Percentiles rank a stretch among this genome's conserved stretches.
These are phyloP conservation scores for Xylariales sp. DNA, from an alignment of 2,329 filamentous ascomycete genomes.

Conservation along the genomic window DNA sequence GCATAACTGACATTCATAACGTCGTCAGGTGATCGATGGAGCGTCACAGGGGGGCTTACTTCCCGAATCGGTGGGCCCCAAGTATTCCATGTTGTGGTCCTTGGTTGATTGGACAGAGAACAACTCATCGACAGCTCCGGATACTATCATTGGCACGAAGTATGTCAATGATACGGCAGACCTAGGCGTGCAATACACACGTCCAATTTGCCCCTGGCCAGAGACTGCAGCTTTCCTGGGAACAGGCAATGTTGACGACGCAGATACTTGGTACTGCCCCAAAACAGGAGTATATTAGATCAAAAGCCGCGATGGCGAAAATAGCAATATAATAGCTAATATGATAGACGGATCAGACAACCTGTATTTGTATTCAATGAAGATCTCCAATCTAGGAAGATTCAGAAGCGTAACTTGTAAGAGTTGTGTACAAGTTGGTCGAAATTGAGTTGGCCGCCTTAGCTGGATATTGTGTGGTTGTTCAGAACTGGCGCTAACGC, in stretches of 20 bases:
- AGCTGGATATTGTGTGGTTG: too few species aligned
- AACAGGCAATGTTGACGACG: background rate
- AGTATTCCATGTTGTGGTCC: slow-evolving; percentile 43
- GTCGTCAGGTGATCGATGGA: slow-evolving; percentile 9
- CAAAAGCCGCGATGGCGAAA: too few species aligned
- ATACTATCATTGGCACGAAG: slow-evolving; percentile 30
- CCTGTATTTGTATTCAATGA: too few species aligned
- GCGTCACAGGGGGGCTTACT: slow-evolving; percentile 7
- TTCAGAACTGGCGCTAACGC: too few species aligned
- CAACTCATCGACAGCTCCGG: slow-evolving; percentile 20
- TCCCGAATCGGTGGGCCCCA: slow-evolving; percentile 25
- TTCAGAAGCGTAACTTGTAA: too few species aligned
- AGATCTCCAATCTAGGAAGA: too few species aligned
- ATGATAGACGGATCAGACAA: too few species aligned
- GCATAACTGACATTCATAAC: too few species aligned
- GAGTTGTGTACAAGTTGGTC: too few species aligned
- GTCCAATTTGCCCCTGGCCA: slow-evolving; percentile 16
- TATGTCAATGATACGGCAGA: slow-evolving; percentile 31
- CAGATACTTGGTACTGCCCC: slow-evolving; percentile 1
- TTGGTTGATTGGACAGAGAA: slow-evolving; percentile 46
- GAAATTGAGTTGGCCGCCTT: too few species aligned
- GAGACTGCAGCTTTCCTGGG: slow-evolving; percentile 1
- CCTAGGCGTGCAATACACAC: slow-evolving; percentile 14
- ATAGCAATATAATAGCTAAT: too few species aligned
- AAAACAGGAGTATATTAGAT: too few species aligned